Evolutionary conservation across 2,329 filamentous ascomycete species (phyloP).

Genomic region (Hypoxylon rubiginosum): DNA sequence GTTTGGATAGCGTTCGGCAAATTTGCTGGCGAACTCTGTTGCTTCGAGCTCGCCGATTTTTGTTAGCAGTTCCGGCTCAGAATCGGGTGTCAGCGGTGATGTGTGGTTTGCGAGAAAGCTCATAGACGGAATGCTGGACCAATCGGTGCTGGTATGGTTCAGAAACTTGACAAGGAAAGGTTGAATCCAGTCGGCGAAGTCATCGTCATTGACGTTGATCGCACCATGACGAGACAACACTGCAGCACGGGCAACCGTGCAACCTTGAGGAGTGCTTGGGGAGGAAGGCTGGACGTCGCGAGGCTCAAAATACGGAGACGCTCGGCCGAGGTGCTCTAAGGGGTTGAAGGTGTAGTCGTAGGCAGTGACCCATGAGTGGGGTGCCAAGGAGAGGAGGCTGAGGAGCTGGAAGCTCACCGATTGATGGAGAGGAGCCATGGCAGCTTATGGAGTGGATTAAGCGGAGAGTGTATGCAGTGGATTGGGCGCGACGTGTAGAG

Average conservation of each 20-base stretch:
- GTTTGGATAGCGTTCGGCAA: constrained; percentile 69
- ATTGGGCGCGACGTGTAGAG: background rate
- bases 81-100: constrained; percentile 65
- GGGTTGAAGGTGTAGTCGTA: constrained; percentile 65
- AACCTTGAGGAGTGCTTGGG: constrained; percentile 61
- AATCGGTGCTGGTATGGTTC: constrained; percentile 68
- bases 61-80: constrained; percentile 70
- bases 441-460: background rate
- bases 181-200: constrained; percentile 68
- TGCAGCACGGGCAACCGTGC: constrained; percentile 63
- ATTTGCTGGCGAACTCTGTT: constrained; percentile 67
- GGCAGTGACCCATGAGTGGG: constrained; percentile 37
- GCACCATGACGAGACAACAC: constrained; percentile 71
- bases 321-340: constrained; percentile 65
- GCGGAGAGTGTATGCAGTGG: background rate
- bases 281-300: constrained; percentile 59
- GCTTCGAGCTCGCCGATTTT: constrained; percentile 70
- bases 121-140: constrained; percentile 66
- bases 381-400: constrained; percentile 1
- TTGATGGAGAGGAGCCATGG: background rate
- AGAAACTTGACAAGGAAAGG: constrained; percentile 69
- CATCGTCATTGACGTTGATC: constrained; percentile 70
- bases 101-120: constrained; percentile 69
- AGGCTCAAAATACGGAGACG: constrained; percentile 69
- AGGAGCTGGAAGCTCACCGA: constrained; percentile 1